phyloP scores from a whole-genome alignment of 2,329 filamentous ascomycete genomes.

The Sarocladiaceae sp. region DNA sequence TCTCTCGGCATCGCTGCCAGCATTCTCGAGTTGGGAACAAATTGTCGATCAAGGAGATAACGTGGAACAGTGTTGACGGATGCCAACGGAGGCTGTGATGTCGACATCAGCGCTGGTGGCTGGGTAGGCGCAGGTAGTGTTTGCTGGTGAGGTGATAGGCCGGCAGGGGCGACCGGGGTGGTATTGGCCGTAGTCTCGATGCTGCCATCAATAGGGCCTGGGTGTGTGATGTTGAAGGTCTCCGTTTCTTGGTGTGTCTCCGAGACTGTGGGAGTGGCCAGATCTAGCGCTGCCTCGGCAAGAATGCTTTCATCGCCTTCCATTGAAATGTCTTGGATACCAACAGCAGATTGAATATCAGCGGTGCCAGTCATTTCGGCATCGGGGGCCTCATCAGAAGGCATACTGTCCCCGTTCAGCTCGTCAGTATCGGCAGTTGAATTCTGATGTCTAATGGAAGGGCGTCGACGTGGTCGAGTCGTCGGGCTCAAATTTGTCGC shows the following conservation, averaged over 20 bases:
- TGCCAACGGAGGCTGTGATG: slow-evolving; percentile 19
- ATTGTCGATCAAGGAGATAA: slow-evolving; percentile 71
- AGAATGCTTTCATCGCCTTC: slow-evolving; percentile 78
- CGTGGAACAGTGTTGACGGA: slow-evolving; percentile 52
- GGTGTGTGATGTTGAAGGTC: slow-evolving; percentile 91
- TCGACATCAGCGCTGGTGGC: slow-evolving; percentile 65
- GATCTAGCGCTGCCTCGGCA: slow-evolving; percentile 65
- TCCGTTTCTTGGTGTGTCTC: slow-evolving; percentile 77
- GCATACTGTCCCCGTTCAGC: slow-evolving; percentile 75
- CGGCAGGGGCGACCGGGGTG: slow-evolving; percentile 61
- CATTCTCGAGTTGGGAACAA: slow-evolving; percentile 67
- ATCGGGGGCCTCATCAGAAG: slow-evolving; percentile 72
- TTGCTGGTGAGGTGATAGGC: slow-evolving; percentile 70
- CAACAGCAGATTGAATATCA: slow-evolving; percentile 76
- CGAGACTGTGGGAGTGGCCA: slow-evolving; percentile 74
- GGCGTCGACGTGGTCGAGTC: slow-evolving; percentile 61
- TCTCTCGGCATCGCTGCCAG: slow-evolving; percentile 91
- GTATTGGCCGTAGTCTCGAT: slow-evolving; percentile 70
- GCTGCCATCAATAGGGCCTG: slow-evolving; percentile 78
- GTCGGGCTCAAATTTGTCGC: slow-evolving; percentile 49
- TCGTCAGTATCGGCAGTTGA: slow-evolving; percentile 91
- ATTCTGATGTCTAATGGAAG: slow-evolving; percentile 84
- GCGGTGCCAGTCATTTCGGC: slow-evolving; percentile 75
- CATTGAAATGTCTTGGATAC: slow-evolving; percentile 77
- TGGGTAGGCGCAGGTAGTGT: slow-evolving; percentile 68